Evolutionary conservation across 2,329 filamentous ascomycete genomes (phyloP), one percentile per base, ranked within the genome.

Genomic region (Ustulina deusta): DNA sequence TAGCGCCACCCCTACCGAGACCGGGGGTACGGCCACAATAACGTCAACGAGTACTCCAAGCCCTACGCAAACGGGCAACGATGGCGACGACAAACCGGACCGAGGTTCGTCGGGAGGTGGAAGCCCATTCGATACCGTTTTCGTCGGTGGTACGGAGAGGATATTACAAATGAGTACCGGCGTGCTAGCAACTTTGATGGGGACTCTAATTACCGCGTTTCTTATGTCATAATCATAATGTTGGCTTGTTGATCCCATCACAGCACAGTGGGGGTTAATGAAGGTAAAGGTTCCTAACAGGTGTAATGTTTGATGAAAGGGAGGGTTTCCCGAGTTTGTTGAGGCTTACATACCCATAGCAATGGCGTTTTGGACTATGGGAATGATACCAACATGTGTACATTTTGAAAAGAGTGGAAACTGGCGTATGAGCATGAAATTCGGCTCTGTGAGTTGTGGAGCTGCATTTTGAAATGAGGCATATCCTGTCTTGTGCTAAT

Each of bases 51-150:
- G 44, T 42, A 51, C 42, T 11, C 55, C 54, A 5, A 59, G 34
- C 25, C 42, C 67, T 3, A 58, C 69, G 17, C 51, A 49, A 20
- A 66, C 63, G 3, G 42, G 32, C 15, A 32, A 34, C 44, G 9
- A 42, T 5, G 48, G 42, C 17, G 36, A 42, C 54, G 48, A 54
- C 13, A n/a, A 36, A 51, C 17, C 57, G 15, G 32, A 51, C 38
- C 48, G 48, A 22, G 69, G 66, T 10, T 69, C 63, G 22, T 67
- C 63, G 25, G 73, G 74, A 22, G 73, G 74, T 46, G 74, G 73
- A 25, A 74, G 72, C 48, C 73, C 74, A 15, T 74, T 75, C 25
- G 74, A 75, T 59, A 22, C 58, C 9, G 63, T 67, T 22, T 58
- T 62, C n/a, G 34, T 49, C 25, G 54, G 44, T 7, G 44, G 61